These are phyloP conservation scores for Mitragyna speciosa DNA, from an alignment of 257 asterid species.

Conservation along the genomic window DNA sequence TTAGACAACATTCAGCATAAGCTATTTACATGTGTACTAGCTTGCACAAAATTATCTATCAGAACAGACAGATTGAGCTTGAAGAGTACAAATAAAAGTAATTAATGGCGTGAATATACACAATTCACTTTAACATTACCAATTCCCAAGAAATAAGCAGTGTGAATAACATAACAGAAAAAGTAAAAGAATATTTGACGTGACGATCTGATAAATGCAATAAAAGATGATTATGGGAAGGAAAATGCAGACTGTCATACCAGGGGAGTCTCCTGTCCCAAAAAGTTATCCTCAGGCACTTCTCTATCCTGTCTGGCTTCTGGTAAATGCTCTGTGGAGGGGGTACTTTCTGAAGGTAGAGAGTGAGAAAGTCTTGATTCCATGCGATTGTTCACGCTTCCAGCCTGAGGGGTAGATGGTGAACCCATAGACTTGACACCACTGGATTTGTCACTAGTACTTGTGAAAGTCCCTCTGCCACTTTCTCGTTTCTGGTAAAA, in stretches of 20 bases:
- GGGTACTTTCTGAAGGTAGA: slow-evolving; percentile 61
- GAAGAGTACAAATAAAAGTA: neutral
- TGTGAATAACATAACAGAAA: neutral
- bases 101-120: neutral
- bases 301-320: slow-evolving; percentile 57
- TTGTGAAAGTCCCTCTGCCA: slow-evolving; percentile 70
- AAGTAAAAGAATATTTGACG: neutral
- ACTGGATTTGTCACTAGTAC: slow-evolving; percentile 92
- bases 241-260: slow-evolving; percentile 39
- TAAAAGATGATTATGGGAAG: neutral
- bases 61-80: neutral
- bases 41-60: neutral
- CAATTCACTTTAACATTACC: neutral
- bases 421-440: slow-evolving; percentile 79
- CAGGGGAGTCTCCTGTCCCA: slow-evolving; percentile 67
- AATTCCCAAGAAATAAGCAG: neutral
- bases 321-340: slow-evolving; percentile 55
- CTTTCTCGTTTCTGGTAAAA: slow-evolving; percentile 74
- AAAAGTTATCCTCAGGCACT: slow-evolving; percentile 56
- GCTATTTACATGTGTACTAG: neutral
- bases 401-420: slow-evolving; percentile 93
- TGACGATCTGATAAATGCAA: neutral
- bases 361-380: slow-evolving; percentile 73
- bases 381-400: slow-evolving; percentile 49
- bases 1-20: slow-evolving; percentile 9